Conservation (phyloP, 1,139 yeast genomes). For the Debaryomycetaceae sp. region DNA sequence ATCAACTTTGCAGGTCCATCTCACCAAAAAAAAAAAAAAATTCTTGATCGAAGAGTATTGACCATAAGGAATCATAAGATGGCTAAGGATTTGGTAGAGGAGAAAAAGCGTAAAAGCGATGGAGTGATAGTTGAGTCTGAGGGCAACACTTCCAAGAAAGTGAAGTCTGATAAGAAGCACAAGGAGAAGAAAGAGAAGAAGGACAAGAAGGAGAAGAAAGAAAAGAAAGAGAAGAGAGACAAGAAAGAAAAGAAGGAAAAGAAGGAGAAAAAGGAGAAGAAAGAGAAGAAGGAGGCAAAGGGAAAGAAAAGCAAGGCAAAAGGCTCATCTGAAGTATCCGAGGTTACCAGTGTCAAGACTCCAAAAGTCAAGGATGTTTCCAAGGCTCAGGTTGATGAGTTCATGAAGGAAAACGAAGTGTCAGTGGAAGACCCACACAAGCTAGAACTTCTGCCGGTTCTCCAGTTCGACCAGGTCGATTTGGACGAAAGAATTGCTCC, state of each 20-base stretch:
- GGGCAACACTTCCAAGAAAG: slow-evolving; percentile 40
- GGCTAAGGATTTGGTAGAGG: slow-evolving; percentile 31
- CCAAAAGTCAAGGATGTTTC: slow-evolving; percentile 20
- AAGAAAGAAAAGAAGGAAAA: slow-evolving; percentile 40
- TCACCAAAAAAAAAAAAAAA: slow-evolving; percentile 2
- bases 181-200: slow-evolving; percentile 32
- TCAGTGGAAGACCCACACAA: slow-evolving; percentile 68
- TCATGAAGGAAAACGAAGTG: slow-evolving; percentile 70
- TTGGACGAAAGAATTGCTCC: slow-evolving; percentile 55
- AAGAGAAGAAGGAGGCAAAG: slow-evolving; percentile 41
- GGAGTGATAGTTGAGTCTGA: slow-evolving; percentile 33
- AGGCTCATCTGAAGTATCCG: neutral
- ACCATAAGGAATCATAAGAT: slow-evolving; percentile 10
- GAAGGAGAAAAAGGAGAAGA: slow-evolving; percentile 45
- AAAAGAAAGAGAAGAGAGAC: slow-evolving; percentile 45
- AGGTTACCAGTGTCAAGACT: neutral
- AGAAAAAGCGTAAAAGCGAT: slow-evolving; percentile 44
- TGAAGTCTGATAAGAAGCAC: slow-evolving; percentile 27
- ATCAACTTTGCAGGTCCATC: neutral
- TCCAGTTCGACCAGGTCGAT: slow-evolving; percentile 60
- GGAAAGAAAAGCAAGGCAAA: slow-evolving; percentile 9
- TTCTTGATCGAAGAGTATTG: neutral
- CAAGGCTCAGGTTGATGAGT: slow-evolving; percentile 56
- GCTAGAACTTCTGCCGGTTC: slow-evolving; percentile 58
- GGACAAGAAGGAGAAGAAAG: slow-evolving; percentile 44